Base-by-base conservation (phyloP, 2,329 filamentous ascomycete genomes). In the Thielaviopsis ethacetica region DNA sequence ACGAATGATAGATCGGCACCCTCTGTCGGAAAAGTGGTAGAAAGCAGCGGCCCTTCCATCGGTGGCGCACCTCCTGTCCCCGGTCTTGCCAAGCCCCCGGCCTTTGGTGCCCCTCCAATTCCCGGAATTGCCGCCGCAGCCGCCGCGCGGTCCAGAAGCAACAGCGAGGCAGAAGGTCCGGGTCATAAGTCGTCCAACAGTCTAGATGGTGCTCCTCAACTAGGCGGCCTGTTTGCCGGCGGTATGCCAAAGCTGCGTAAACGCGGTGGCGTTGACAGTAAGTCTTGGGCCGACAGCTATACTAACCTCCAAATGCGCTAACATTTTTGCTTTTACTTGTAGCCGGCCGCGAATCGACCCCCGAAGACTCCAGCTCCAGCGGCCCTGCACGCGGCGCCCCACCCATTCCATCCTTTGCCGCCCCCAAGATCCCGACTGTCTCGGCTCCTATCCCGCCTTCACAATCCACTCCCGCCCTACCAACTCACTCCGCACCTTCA, bases 221-320 rank as follows among this genome's bases (percentile, higher is more conserved):
- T 97, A 12, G 91, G 76, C 30, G 93, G 93, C 1, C 71, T 98
- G 26, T 95, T 98, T 68, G 89, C 88, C 1, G 91, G 89, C 41
- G 93, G 91, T 44, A 97, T 97, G 81, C 93, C 93, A 2, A 97
- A 96, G 73, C 70, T 98, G 67, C 87, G 88, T 70, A 96, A 94
- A 74, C 86, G 89, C 59, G 91, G 88, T 54, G 86, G 86, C 47
- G 76, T 91, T 61, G 80, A 89, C 70, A 91, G 62, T 63, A 62
- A 59, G 59, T 56, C 49, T 27, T 12, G 19, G 6, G n/a, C n/a
- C 22, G 15, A 44, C 24, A 17, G 19, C 38, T 21, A 24, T 27
- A 5, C 4, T 41, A 27, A 41, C 13, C n/a, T n/a, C 22, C 27
- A n/a, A n/a, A 15, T 34, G 17, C 54, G 12, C 22, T 50, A 34